Evolutionary conservation across 202 grass and related monocot species (phyloP), one percentile per base, ranked within the genome.

Genomic region (Panicum hallii): DNA sequence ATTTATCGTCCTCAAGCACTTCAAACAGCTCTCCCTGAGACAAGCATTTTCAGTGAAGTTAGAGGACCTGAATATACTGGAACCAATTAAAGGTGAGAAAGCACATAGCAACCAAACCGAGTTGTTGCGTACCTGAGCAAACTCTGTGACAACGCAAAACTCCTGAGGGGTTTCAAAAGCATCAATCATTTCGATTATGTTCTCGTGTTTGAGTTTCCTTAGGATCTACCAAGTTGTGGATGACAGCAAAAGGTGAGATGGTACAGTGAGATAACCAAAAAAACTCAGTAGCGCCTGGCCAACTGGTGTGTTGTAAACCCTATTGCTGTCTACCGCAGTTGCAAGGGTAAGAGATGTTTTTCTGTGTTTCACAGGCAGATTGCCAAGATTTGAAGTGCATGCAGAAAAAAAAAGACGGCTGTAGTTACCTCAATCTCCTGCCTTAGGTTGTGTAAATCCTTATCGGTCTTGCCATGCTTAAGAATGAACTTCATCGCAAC

Each of bases 141-240:
- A 99, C 50, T 99, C 93, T 80, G 96, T 99, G 68, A 95, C 93
- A 82, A 99, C 96, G 66, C 96, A 99, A 85, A 99, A 99, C 87
- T 96, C 96, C 84, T 99, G 93, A 66, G 93, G 88, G 52, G 91
- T 99, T 77, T 99, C 96, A 58, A 99, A 99, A 22, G 96, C 83
- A 92, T 96, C 96, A 2, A 99, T 72, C 93, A 99, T 99, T 81
- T 96, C 93, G 50, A 99, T 99, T 75, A 99, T 96, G 80, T 99
- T 99, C 63, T 82, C 93, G 40, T 99, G 96, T 79, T 99, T 99
- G 79, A 99, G 86, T 72, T 94, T 99, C 87, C 96, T 90, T 56
- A 96, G 88, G 69, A 99, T 99, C 96, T 95, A 56, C 57, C 75
- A 22, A 88, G 73, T 67, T 15, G 4, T 14, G 7, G 2, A 74